Evolutionary conservation across 305 asterid genomes (phyloP), one percentile per base, ranked within the genome.

Genomic region (Solanum chacoense): DNA sequence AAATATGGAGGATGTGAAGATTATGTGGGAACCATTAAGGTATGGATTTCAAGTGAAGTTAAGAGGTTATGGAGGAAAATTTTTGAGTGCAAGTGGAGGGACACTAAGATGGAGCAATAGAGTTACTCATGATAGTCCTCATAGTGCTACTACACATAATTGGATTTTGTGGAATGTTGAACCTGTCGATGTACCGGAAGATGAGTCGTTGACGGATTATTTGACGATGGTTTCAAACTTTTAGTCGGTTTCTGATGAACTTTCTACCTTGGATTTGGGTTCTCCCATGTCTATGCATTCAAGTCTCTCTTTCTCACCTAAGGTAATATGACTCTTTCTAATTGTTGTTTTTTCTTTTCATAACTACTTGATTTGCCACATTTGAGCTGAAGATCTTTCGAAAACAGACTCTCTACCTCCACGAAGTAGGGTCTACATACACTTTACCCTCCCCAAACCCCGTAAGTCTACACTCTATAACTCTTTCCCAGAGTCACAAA

Each of bases 31-130:
- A 90, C 98, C 99, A 13, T 80, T 95, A 1, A 91, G 95, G 87
- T 98, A 97, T 11, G 99, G 98, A 0, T 96, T 97, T 87, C 98
- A 94, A 93, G 95, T 95, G 87, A 95, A 93, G 88, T 75, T 96
- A 8, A 92, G 88, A 88, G 90, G 95, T 4, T 91, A 35, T 63
- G 94, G 91, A 4, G 99, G 98, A 2, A 96, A 94, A 5, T 96
- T 83, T 88, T 87, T 97, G 32, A 91, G 98, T 65, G 99, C 97
- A 1, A 97, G 95, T 93, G 99, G 99, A 67, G 99, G 97, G 11
- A 92, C 97, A 85, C 99, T 96, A 88, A 98, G 98, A 85, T 97
- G 99, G 99, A 91, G 98, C 89, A 94, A 94, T 67, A 89, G 98
- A 71, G 93, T 95, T 20, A 96, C 98, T 78, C 99, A 96, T 45